Conservation (phyloP, 768 basidiomycete species). For the Russula abietina region DNA sequence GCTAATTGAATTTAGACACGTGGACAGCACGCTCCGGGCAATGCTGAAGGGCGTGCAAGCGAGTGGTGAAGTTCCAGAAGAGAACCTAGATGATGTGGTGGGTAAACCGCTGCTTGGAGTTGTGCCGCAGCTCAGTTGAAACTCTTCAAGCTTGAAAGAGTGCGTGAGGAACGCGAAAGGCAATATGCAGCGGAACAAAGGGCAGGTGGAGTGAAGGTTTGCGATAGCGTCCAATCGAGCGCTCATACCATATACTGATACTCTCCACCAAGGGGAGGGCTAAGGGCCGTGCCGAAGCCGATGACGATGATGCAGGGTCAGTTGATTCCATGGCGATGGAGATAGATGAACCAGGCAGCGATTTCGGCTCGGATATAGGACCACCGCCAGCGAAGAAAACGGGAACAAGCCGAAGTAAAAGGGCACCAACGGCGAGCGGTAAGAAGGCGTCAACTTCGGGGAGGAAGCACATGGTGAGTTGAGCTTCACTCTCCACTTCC, state of each 20-base stretch:
- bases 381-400: slow-evolving; percentile 28
- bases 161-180: slow-evolving; percentile 64
- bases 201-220: slow-evolving; percentile 1
- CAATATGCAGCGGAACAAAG: slow-evolving; percentile 47
- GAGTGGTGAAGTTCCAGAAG: slow-evolving; percentile 64
- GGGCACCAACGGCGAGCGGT: slow-evolving; percentile 31
- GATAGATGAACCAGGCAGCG: slow-evolving; percentile 39
- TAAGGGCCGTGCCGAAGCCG: slow-evolving; percentile 47
- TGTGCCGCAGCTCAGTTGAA: background rate
- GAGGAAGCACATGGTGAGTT: slow-evolving; percentile 35
- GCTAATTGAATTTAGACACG: slow-evolving; percentile 47
- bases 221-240: background rate
- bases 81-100: slow-evolving; percentile 69
- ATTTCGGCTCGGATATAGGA: slow-evolving; percentile 25
- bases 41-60: slow-evolving; percentile 65
- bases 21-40: slow-evolving; percentile 48
- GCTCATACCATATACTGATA: background rate
- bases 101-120: slow-evolving; percentile 25
- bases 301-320: slow-evolving; percentile 47
- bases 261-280: slow-evolving; percentile 35
- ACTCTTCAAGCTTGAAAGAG: slow-evolving; percentile 50
- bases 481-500: background rate
- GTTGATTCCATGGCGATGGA: slow-evolving; percentile 78
- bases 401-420: slow-evolving; percentile 31
- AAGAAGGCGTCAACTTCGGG: slow-evolving; percentile 25